Evolutionary conservation across 73 alveolate genomes (phyloP).

Genomic region (Paramecium tetraurelia): DNA sequence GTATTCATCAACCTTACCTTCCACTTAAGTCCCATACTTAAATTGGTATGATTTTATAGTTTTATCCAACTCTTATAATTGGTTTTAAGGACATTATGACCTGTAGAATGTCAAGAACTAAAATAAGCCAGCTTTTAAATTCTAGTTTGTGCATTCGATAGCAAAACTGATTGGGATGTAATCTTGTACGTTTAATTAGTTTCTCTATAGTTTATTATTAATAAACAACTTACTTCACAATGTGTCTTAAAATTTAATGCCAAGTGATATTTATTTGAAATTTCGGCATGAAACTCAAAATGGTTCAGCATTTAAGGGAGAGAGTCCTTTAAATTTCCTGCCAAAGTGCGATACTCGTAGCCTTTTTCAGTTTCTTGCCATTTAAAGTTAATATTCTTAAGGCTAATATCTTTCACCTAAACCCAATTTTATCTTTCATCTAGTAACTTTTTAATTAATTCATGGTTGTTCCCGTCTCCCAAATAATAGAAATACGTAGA

Average conservation of each 20-base stretch:
- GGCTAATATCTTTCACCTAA: background rate
- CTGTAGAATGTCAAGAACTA: background rate
- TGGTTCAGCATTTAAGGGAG: background rate
- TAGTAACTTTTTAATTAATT: background rate
- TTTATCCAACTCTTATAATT: slow-evolving; percentile 29
- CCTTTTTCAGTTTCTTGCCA: slow-evolving; percentile 65
- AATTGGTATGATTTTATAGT: background rate
- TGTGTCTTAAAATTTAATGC: slow-evolving; percentile 5
- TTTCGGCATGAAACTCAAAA: slow-evolving; percentile 53
- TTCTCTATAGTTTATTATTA: background rate
- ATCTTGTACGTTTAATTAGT: background rate
- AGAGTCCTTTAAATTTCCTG: slow-evolving; percentile 44
- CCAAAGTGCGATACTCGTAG: slow-evolving; percentile 65
- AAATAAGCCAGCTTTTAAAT: background rate
- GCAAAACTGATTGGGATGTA: slow-evolving; percentile 55
- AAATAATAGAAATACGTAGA: background rate
- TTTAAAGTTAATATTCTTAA: background rate
- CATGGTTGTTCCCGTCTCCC: slow-evolving; percentile 39
- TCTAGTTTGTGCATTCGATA: background rate
- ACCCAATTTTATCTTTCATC: slow-evolving; percentile 13
- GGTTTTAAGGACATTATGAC: background rate
- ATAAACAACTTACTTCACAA: background rate
- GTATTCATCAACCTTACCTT: background rate
- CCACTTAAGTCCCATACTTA: background rate
- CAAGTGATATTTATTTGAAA: background rate